These are phyloP conservation scores for Mrakia hoshinonis DNA, from an alignment of 768 basidiomycete genomes.

Conservation along the genomic window DNA sequence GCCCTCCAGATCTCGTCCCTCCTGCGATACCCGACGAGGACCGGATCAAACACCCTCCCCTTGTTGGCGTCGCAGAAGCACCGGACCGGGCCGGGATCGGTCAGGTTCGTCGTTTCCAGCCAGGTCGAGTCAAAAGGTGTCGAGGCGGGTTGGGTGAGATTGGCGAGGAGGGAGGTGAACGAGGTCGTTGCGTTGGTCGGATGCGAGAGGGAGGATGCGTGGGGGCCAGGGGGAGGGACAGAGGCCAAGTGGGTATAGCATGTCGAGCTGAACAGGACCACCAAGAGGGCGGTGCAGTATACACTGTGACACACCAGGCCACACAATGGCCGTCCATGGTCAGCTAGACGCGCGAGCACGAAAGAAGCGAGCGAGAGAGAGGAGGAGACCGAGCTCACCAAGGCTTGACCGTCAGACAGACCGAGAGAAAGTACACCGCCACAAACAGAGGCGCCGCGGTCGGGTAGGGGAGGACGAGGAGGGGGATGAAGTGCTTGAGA, in stretches of 20 bases:
- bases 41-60: neutral
- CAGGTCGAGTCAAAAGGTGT: neutral
- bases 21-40: conserved; percentile 14
- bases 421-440: conserved; percentile 12
- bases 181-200: neutral
- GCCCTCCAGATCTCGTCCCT: neutral
- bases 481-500: conserved; percentile 18
- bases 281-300: conserved; percentile 20
- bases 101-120: too few relatives aligned
- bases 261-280: conserved; percentile 7
- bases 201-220: neutral
- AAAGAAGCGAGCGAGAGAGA: neutral
- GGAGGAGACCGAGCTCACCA: neutral
- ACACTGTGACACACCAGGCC: neutral
- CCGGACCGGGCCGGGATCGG: neutral
- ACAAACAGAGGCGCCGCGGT: conserved; percentile 17
- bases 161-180: neutral
- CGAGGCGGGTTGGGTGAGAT: neutral
- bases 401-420: conserved; percentile 6
- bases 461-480: conserved; percentile 14
- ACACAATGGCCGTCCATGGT: neutral
- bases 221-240: neutral
- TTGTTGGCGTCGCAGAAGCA: conserved; percentile 16
- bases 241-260: conserved; percentile 17
- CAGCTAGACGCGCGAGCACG: neutral